Base-by-base conservation (phyloP, 257 asterid genomes). In the Hygrophila difformis region DNA sequence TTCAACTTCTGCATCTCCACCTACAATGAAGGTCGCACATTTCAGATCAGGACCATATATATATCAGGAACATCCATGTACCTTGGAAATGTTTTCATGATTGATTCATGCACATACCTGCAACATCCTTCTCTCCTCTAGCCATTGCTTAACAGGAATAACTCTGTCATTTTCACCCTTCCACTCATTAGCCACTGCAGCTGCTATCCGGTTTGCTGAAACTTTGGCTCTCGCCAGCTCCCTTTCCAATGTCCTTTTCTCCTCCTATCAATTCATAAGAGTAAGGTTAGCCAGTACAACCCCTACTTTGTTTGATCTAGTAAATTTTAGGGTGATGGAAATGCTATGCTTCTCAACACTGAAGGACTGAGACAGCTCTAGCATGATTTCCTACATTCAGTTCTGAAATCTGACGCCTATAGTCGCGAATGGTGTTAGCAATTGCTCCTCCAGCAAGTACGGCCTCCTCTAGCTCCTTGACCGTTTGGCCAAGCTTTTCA, bases 111-210 rank as follows among this genome's bases (percentile, higher is more conserved):
- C 31, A 18, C 44, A 33, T 55, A 77, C 97, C 84, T 84, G 97
- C 39, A 76, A 49, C 26, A 82, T 35, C 69, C 74, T 77, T 73
- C 97, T 81, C 64, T 88, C 97, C 61, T 88, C 93, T 37, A 84
- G 69, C 97, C 97, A 88, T 58, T 88, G 95, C 66, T 71, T 88
- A 43, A 84, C 89, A 17, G 97, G 97, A 93, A 88, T 89, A 37
- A 89, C 91, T 70, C 63, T 82, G 70, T 73, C 81, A 16, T 77
- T 89, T 37, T 81, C 97, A 47, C 82, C 93, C 64, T 89, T 89
- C 97, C 97, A 89, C 56, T 89, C 96, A 24, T 85, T 89, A 40
- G 97, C 97, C 61, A 81, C 89, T 19, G 73, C 76, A 1, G 66
- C 63, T 43, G 96, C 97, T 39, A 81, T 63, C 38, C 97, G 73